Conservation (phyloP, 192 early-diverging fungal species). For the Podila epigama region DNA sequence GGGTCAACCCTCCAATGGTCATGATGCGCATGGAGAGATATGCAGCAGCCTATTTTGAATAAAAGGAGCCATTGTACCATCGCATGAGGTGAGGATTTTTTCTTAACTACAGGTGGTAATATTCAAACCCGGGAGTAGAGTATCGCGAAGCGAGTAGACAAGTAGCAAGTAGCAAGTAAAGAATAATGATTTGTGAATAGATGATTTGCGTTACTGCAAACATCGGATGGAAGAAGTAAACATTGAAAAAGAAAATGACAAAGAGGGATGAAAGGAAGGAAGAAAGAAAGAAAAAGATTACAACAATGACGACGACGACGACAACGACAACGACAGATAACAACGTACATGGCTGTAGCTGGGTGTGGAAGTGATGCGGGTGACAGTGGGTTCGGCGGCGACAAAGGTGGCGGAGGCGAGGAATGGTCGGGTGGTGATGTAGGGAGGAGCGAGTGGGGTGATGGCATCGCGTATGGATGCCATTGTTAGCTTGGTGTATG, state of each 20-base stretch:
- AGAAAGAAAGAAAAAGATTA: neutral
- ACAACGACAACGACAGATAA: neutral
- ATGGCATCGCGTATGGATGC: neutral
- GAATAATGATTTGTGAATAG: neutral
- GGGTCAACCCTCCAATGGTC: slow-evolving; percentile 20
- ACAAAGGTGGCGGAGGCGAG: slow-evolving; percentile 16
- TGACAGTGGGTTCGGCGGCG: slow-evolving; percentile 13
- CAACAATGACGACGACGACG: neutral
- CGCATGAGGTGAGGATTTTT: too few species aligned
- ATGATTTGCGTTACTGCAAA: too few species aligned
- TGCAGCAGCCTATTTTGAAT: slow-evolving; percentile 7
- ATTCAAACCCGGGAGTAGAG: too few species aligned
- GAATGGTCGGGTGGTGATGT: neutral
- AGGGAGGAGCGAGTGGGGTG: neutral
- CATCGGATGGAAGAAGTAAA: neutral
- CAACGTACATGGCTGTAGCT: slow-evolving; percentile 3
- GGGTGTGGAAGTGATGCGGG: neutral
- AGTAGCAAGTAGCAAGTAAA: neutral
- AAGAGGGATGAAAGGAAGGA: neutral
- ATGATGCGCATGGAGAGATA: slow-evolving; percentile 16
- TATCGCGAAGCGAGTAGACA: neutral
- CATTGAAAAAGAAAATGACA: neutral
- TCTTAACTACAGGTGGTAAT: too few species aligned
- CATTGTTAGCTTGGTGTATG: too few species aligned
- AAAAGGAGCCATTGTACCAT: too few species aligned